Evolutionary conservation across 1,284 basidiomycete species (phyloP), one percentile per base, ranked within the genome.

Genomic region (Tremellales sp.): DNA sequence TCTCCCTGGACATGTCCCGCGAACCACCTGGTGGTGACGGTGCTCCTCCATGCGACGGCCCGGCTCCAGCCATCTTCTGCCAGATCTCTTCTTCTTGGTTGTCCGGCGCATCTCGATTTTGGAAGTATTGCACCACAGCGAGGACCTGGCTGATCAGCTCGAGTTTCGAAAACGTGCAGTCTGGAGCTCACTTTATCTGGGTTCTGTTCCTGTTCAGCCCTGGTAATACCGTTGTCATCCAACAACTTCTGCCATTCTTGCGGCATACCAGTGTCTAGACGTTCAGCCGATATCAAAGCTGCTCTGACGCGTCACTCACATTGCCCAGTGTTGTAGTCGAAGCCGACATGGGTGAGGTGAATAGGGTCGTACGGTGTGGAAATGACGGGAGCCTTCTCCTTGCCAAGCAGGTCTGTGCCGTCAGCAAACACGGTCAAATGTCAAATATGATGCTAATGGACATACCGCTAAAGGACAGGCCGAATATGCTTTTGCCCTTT

Each of bases 241-340:
- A 99, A 76, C 5, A 98, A 81, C 72, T 97, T 89, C 72, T 99
- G 96, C 96, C 96, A 99, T 76, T 98, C 94, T 71, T 93, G 93
- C 1, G 96, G 96, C 49, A 99, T 80, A 3, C 96, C 96, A 8
- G 89, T 93, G 76, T 92, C 73, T 75, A 47, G 23, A 24, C 8
- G 24, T 27, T 57, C 45, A 60, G 50, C 45, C 23, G 8, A 11
- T 10, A 10, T 3, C 22, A 17, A 11, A 21, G 17, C 27, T 22
- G 7, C 19, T 12, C 15, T 4, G 3, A 25, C 21, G 22, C 13
- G 44, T 12, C 8, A 67, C 72, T 62, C 49, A 75, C 74, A 99
- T 76, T 98, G 93, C 51, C 96, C 96, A 0, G 94, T 98, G 53
- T 90, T 93, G 27, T 90, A 91, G 76, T 98, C 97, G 82, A 97